Percentiles rank a stretch among this genome's conserved stretches.
Conservation (phyloP, 768 basidiomycete genomes). For the Boletus subparvulus region DNA sequence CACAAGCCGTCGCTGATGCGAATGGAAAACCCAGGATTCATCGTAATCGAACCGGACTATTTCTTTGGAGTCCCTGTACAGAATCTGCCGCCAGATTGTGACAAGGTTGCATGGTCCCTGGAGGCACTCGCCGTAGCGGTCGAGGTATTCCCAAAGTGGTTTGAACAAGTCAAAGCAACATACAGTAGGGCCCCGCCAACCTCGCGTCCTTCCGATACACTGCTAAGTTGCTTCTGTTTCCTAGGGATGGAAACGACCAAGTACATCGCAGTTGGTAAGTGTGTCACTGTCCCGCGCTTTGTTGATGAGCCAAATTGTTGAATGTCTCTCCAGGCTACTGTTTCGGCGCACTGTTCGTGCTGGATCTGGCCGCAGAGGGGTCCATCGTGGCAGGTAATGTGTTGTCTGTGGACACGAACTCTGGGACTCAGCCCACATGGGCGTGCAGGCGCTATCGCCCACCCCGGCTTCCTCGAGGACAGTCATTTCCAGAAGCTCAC, state of each 20-base stretch:
- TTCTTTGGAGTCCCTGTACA: conserved; percentile 55
- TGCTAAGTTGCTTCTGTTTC: background rate
- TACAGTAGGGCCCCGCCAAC: conserved; percentile 37
- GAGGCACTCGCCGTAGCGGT: conserved; percentile 37
- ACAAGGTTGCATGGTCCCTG: conserved; percentile 41
- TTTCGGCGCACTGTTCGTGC: conserved; percentile 51
- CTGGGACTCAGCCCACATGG: background rate
- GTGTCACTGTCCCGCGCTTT: background rate
- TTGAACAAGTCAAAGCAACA: conserved; percentile 43
- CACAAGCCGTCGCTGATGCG: background rate
- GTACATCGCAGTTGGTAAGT: conserved; percentile 44
- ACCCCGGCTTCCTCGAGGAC: conserved; percentile 52
- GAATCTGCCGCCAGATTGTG: conserved; percentile 33
- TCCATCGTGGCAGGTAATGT: conserved; percentile 45
- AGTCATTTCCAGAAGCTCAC: conserved; percentile 49
- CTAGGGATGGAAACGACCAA: conserved; percentile 31
- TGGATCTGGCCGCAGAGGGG: conserved; percentile 45
- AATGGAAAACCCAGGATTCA: conserved; percentile 42
- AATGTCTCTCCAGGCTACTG: conserved; percentile 45
- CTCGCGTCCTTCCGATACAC: background rate
- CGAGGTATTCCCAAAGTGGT: conserved; percentile 48
- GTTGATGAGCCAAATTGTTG: background rate
- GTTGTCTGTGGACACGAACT: background rate
- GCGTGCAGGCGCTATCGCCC: conserved; percentile 47
- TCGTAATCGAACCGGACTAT: conserved; percentile 60